Evolutionary conservation across 805 yeast genomes (phyloP), one percentile per base, ranked within the genome.

Genomic region (Schwanniomyces occidentalis): DNA sequence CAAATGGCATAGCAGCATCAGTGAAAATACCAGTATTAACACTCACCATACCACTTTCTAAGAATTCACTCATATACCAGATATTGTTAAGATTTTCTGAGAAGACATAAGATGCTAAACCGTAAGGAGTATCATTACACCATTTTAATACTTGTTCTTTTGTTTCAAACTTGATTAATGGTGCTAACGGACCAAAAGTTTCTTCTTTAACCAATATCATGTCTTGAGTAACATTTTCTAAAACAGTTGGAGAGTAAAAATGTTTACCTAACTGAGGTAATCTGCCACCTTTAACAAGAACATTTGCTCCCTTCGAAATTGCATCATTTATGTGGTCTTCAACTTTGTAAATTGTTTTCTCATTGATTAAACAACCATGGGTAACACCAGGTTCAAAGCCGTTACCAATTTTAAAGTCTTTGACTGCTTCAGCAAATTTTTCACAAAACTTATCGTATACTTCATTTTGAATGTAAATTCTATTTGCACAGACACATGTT

Each of bases 401-500:
- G 48, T 74, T 73, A 9, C 85, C 85, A 37, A 78, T 62, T 31
- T 67, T 71, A 53, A 78, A 75, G 27, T 61, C 37, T 15, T 54
- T 39, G 3, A 78, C 82, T 39, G 62, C 69, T 5, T 53, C 74
- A 7, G 70, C 64, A 35, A 85, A 66, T 47, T 59, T 69, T 28
- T 58, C 54, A 6, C 75, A 62, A 46, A 84, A 82, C 49, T 75
- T 69, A 35, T 81, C 87, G 49, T 84, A 80, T n/a, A 85, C 55
- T 8, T 65, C 64, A 27, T 69, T 72, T 50, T 85, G 93, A 21
- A 84, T 73, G 51, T 71, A 84, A 30, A 84, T 55, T 51, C 90
- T 70, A 61, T 83, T 83, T 29, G 89, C 88, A 55, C 89, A 82
- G 25, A 83, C 83, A 62, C 95, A 85, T 4, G 90, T 83, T 61